Conservation (phyloP, 2,329 filamentous ascomycete species). For the Cercospora sojina region DNA sequence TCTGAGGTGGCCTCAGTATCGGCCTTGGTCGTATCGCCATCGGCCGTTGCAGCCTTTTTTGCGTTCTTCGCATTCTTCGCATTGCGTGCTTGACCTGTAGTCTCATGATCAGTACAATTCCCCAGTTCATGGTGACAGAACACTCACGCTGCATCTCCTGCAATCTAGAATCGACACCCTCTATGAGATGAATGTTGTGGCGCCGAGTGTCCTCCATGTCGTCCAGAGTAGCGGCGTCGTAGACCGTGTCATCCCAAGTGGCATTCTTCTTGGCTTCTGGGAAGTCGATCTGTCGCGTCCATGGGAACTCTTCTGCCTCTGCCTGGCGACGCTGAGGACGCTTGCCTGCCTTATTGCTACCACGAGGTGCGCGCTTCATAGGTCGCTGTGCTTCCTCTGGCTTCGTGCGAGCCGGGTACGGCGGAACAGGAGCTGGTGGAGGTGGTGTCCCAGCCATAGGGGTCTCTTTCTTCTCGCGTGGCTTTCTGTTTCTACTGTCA, state of each 20-base stretch:
- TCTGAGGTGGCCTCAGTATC: constrained; percentile 20
- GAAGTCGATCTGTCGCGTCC: constrained; percentile 37
- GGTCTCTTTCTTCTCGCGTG: constrained; percentile 20
- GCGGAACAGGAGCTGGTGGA: constrained; percentile 25
- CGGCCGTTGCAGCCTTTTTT: constrained; percentile 19
- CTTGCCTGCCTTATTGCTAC: constrained; percentile 18
- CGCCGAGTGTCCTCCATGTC: constrained; percentile 31
- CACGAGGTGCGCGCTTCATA: background rate
- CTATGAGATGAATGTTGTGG: constrained; percentile 31
- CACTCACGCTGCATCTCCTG: constrained; percentile 34
- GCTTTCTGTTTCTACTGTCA: constrained; percentile 17
- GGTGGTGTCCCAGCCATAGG: constrained; percentile 22
- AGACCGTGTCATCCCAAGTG: constrained; percentile 35
- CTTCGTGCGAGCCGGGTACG: constrained; percentile 24
- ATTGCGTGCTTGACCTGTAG: constrained; percentile 26
- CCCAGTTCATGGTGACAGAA: background rate
- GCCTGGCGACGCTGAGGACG: constrained; percentile 30
- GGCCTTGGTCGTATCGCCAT: constrained; percentile 8
- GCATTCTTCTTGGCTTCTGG: constrained; percentile 27
- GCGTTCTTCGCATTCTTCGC: constrained; percentile 24
- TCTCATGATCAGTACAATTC: constrained; percentile 9
- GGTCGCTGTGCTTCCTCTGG: constrained; percentile 20
- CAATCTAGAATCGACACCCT: constrained; percentile 30
- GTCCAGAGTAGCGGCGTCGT: constrained; percentile 30
- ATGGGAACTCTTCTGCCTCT: constrained; percentile 34